A percentile compares a stretch with the other conserved stretches of the same genome.
phyloP scores from a whole-genome alignment of 208 protist species.

The Trypanosoma brucei region DNA sequence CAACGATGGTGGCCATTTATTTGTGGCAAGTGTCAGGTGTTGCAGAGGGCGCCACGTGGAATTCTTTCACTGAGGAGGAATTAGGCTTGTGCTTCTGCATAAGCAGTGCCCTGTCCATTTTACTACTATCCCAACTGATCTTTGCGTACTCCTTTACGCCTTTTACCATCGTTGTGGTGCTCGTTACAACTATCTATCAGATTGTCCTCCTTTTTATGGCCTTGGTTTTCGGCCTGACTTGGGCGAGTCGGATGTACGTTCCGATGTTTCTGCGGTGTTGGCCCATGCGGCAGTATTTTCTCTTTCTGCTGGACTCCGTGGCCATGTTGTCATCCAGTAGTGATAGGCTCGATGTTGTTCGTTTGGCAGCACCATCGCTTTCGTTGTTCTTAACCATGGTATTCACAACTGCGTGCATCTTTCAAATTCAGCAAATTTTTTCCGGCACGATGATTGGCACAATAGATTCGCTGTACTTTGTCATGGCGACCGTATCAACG shows the following conservation, averaged over 20 bases:
- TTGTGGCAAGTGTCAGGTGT: slow-evolving; percentile 43
- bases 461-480: slow-evolving; percentile 64
- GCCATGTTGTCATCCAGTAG: slow-evolving; percentile 54
- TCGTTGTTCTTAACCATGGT: slow-evolving; percentile 76
- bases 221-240: slow-evolving; percentile 30
- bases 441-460: slow-evolving; percentile 56
- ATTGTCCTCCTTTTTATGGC: slow-evolving; percentile 70
- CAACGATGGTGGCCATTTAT: slow-evolving; percentile 66
- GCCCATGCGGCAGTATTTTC: slow-evolving; percentile 84
- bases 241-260: slow-evolving; percentile 80
- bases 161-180: slow-evolving; percentile 64
- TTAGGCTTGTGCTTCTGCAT: slow-evolving; percentile 66
- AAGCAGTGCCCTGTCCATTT: slow-evolving; percentile 55
- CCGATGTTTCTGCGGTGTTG: slow-evolving; percentile 83
- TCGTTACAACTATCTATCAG: slow-evolving; percentile 79
- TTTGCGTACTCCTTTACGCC: slow-evolving; percentile 81
- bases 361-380: slow-evolving; percentile 51
- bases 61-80: slow-evolving; percentile 37
- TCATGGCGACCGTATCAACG: slow-evolving; percentile 75
- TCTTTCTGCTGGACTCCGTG: slow-evolving; percentile 77
- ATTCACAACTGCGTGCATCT: slow-evolving; percentile 60
- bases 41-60: slow-evolving; percentile 49
- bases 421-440: slow-evolving; percentile 75
- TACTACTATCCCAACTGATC: slow-evolving; percentile 71
- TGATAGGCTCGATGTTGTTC: slow-evolving; percentile 64